Percentiles rank a stretch among this genome's conserved stretches.
Evolutionary conservation across 1,284 basidiomycete species (phyloP).

Genomic region (Sanghuangporus sanghuang): DNA sequence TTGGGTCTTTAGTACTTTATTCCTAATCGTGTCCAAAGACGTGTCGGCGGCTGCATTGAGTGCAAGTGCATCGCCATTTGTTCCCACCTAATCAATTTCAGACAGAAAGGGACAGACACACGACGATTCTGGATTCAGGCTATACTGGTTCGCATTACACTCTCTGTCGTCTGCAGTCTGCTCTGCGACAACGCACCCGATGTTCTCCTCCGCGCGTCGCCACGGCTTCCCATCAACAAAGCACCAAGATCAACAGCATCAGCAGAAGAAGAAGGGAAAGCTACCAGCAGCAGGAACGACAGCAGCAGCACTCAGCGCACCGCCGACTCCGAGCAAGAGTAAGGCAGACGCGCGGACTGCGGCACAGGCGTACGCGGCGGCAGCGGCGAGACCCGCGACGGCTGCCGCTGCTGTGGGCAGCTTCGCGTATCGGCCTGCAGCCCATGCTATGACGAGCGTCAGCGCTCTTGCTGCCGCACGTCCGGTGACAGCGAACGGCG

Average conservation of each 20-base stretch:
- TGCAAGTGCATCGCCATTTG: not conserved
- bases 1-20: not conserved
- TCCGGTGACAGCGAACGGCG: not conserved
- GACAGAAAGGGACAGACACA: not conserved
- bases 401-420: not conserved
- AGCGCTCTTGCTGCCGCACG: not conserved
- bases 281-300: not conserved
- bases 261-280: slow-evolving; percentile 5
- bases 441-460: not conserved
- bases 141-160: slow-evolving; percentile 22
- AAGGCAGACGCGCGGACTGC: not conserved
- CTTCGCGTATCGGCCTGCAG: not conserved
- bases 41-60: not conserved
- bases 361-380: not conserved
- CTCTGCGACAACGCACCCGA: not conserved
- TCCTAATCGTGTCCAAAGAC: not conserved
- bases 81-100: not conserved
- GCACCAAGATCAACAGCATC: not conserved
- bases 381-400: slow-evolving; percentile 10
- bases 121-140: not conserved
- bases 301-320: slow-evolving; percentile 4
- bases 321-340: slow-evolving; percentile 6
- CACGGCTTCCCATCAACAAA: slow-evolving; percentile 9
- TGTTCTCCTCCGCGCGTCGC: slow-evolving; percentile 16
- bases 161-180: slow-evolving; percentile 22